These are phyloP conservation scores for Aureobasidium namibiae DNA, from an alignment of 2,329 filamentous ascomycete genomes.

Conservation along the genomic window DNA sequence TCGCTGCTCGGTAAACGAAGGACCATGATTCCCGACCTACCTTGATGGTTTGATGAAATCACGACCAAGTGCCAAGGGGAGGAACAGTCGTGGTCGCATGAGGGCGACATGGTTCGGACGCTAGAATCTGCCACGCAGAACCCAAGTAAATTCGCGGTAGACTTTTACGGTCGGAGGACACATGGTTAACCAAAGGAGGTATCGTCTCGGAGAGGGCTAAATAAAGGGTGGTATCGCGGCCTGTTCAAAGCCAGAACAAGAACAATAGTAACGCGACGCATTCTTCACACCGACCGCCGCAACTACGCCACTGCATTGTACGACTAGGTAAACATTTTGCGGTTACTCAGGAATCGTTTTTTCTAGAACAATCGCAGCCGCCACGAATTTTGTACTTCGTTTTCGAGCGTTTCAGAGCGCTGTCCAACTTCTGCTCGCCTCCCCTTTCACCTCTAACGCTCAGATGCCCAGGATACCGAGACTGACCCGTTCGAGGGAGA, in stretches of 20 bases:
- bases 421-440: not conserved
- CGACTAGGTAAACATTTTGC: not conserved
- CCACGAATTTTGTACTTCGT: not conserved
- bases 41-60: not conserved
- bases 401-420: not conserved
- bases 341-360: not conserved
- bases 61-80: not conserved
- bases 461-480: not conserved
- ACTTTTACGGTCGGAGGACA: slow-evolving; percentile 23
- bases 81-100: not conserved
- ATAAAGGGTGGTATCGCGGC: slow-evolving; percentile 15
- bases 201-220: slow-evolving; percentile 7
- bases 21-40: not conserved
- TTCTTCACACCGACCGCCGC: slow-evolving; percentile 2
- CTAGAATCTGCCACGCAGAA: slow-evolving; percentile 21
- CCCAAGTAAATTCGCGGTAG: slow-evolving; percentile 21
- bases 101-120: not conserved
- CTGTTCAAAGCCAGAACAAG: slow-evolving; percentile 11
- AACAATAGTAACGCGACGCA: slow-evolving; percentile 16
- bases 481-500: not conserved
- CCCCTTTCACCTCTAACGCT: not conserved
- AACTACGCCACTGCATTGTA: slow-evolving; percentile 2
- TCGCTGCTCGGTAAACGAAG: not conserved
- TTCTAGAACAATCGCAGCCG: slow-evolving; percentile 1
- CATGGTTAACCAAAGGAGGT: not conserved